Percentiles rank a stretch among this genome's conserved stretches.
Conservation (phyloP, 805 yeast genomes). For the Torulaspora maleeae region DNA sequence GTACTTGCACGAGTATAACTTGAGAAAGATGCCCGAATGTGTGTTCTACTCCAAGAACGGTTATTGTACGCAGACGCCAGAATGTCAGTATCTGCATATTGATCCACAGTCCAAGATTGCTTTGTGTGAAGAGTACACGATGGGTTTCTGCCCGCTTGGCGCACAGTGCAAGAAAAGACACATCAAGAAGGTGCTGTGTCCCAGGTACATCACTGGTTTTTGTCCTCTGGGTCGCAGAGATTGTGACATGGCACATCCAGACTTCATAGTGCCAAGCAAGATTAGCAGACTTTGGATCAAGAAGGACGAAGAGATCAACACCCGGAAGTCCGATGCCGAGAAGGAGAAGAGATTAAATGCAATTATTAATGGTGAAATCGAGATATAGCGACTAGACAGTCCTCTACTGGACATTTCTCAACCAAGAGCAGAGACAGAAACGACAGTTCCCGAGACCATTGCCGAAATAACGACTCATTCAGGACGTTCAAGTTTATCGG, state of each 20-base stretch:
- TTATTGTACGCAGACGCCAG: conserved; percentile 87
- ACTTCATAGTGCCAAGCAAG: conserved; percentile 47
- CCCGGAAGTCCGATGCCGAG: conserved; percentile 34
- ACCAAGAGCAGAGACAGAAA: conserved; percentile 11
- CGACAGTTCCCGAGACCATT: conserved; percentile 13
- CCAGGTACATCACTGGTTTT: conserved; percentile 78
- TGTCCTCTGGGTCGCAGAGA: conserved; percentile 86
- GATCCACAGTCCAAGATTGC: conserved; percentile 89
- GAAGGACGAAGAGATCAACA: conserved; percentile 34
- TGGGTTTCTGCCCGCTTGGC: conserved; percentile 91
- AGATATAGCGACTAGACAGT: conserved; percentile 4
- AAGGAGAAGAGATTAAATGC: conserved; percentile 36
- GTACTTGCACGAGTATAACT: conserved; percentile 88
- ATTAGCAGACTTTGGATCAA: conserved; percentile 32
- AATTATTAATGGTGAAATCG: conserved; percentile 33
- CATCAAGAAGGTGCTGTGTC: conserved; percentile 70
- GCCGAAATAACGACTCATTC: not conserved
- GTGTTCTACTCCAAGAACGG: conserved; percentile 76
- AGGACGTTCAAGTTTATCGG: conserved; percentile 19
- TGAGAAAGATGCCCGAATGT: conserved; percentile 96
- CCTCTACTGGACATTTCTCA: conserved; percentile 8
- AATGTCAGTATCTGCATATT: conserved; percentile 86
- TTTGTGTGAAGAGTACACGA: conserved; percentile 73
- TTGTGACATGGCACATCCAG: conserved; percentile 75
- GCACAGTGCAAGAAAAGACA: conserved; percentile 82